Base-by-base conservation (phyloP, 208 protist species). In the Trypanosoma vivax region DNA sequence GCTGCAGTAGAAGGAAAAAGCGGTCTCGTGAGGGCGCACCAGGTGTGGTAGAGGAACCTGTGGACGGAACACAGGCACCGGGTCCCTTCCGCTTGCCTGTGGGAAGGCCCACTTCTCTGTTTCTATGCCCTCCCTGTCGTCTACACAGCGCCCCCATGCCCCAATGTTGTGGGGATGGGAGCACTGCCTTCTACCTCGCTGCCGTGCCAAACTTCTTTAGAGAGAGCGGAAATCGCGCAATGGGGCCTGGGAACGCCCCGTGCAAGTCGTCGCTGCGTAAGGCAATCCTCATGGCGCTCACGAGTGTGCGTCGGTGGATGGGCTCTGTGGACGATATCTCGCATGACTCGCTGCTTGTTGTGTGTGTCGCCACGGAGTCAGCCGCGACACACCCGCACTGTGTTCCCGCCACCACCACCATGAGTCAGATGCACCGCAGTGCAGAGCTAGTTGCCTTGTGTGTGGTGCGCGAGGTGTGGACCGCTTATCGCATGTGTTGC, bases 271-370 rank as follows among this genome's bases (percentile, higher is more conserved):
- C 25, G 0, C 25, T 61, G 19, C 55, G 55, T 4, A 9, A 25
- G 25, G 24, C 47, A 9, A 18, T 61, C 24, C 18, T 2, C n/a
- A 19, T 34, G 7, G 31, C 41, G 19, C 46, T 72, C 14, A 7
- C 4, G 1, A 45, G 2, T 0, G 38, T 52, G 6, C 68, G 61
- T 29, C 29, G 41, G 11, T 23, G 55, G 2, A 54, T 75, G 34
- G 68, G 68, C 14, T 37, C 68, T 18, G 68, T 65, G 9, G 68
- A 75, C 37, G 24, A 35, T 1, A 70, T 69, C 16, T 19, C 55
- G 3, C n/a, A 23, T 2, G 33, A 65, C 30, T 49, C 55, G 10
- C 30, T 64, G 2, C 21, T 70, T 31, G 27, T 75, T 27, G 50
- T 61, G 19, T 49, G 46, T 3, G 39, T 67, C 29, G 54, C 42